phyloP scores from a whole-genome alignment of 768 basidiomycete genomes.

The Xerocomellus intermedius region DNA sequence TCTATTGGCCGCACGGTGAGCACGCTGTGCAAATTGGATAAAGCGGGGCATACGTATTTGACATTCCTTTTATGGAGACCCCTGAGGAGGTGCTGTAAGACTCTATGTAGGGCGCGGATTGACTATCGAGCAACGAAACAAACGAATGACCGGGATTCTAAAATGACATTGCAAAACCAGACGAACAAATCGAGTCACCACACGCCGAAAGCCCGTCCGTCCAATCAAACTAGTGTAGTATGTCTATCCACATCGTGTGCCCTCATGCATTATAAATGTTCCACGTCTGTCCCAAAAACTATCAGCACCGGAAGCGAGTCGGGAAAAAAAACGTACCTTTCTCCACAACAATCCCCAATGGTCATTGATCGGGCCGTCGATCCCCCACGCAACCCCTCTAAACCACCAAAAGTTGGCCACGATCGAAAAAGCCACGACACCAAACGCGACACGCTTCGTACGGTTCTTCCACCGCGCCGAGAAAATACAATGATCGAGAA shows the following conservation, averaged over 20 bases:
- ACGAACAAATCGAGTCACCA: background rate
- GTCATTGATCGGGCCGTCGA: constrained; percentile 82
- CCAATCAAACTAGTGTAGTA: background rate
- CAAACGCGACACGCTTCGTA: constrained; percentile 75
- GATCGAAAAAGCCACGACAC: constrained; percentile 54
- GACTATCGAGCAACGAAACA: background rate
- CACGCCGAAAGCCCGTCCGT: background rate
- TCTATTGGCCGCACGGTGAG: background rate
- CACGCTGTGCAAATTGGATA: constrained; percentile 1
- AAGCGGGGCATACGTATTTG: background rate
- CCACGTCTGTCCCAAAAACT: constrained; percentile 21
- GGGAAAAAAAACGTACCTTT: constrained; percentile 37
- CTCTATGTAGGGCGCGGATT: too few species aligned
- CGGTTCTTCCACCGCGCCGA: constrained; percentile 59
- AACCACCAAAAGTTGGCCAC: constrained; percentile 95
- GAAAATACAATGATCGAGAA: constrained; percentile 94
- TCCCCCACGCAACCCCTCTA: constrained; percentile 83
- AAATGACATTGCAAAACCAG: background rate
- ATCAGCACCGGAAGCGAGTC: constrained; percentile 1
- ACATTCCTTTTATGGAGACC: constrained; percentile 17
- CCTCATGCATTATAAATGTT: constrained; percentile 31
- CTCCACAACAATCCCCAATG: constrained; percentile 83
- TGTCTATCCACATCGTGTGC: background rate
- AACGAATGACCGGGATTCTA: background rate
- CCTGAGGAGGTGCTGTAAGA: background rate